Conservation (phyloP, 345 rosid species). For the Capsella bursapastoris region DNA sequence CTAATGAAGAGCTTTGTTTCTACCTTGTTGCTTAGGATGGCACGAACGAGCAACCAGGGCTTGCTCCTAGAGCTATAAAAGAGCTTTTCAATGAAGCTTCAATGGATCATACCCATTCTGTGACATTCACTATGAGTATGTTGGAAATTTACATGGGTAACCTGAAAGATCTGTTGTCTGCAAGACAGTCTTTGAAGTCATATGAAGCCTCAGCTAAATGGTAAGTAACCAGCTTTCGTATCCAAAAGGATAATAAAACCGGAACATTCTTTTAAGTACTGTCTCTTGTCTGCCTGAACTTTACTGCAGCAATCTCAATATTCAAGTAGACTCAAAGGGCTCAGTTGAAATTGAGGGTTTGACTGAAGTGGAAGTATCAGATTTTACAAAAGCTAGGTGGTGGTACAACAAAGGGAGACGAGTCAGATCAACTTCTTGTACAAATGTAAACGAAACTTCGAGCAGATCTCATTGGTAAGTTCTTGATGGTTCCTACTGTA, state of each 20-base stretch:
- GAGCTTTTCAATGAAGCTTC: constrained; percentile 62
- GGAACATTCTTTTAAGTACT: constrained; percentile 30
- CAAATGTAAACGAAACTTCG: constrained; percentile 84
- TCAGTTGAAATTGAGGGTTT: constrained; percentile 78
- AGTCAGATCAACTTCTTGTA: constrained; percentile 79
- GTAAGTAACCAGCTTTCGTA: constrained; percentile 45
- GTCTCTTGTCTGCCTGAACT: constrained; percentile 42
- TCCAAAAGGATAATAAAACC: neutral
- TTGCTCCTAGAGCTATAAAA: constrained; percentile 76
- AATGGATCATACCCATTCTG: constrained; percentile 51
- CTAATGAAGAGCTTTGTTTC: constrained; percentile 25
- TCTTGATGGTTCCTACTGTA: constrained; percentile 28
- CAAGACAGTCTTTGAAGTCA: constrained; percentile 53
- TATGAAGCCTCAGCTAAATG: constrained; percentile 54
- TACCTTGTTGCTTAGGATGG: constrained; percentile 64
- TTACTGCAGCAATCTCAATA: constrained; percentile 76
- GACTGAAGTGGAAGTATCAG: constrained; percentile 71
- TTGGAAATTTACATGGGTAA: constrained; percentile 93
- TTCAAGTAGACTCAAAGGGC: constrained; percentile 89
- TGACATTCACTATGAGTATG: constrained; percentile 86
- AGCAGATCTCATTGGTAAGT: constrained; percentile 96
- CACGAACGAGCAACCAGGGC: constrained; percentile 64
- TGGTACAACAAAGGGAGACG: constrained; percentile 83
- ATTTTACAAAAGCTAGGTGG: constrained; percentile 68
- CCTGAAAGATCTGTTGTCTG: constrained; percentile 75